These are phyloP conservation scores for Sphaerulina vaccinii DNA, from an alignment of 2,329 filamentous ascomycete genomes.

Conservation along the genomic window DNA sequence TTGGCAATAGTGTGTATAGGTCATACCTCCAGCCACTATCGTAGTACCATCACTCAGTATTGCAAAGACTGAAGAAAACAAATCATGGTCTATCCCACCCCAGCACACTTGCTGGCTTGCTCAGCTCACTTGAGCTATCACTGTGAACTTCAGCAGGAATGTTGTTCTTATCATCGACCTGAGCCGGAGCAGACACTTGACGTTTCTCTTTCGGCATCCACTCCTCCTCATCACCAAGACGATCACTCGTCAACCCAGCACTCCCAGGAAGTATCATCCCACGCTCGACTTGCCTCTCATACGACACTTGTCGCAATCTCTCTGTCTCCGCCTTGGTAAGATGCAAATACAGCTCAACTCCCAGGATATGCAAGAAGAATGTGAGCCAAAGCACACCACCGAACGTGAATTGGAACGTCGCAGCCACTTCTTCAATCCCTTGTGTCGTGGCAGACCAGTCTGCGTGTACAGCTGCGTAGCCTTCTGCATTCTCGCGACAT, in stretches of 20 bases:
- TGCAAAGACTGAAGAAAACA: too few relatives aligned
- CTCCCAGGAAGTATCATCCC: constrained; percentile 53
- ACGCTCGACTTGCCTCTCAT: constrained; percentile 56
- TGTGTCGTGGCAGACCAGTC: constrained; percentile 26
- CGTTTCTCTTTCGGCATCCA: constrained; percentile 12
- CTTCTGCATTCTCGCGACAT: constrained; percentile 46
- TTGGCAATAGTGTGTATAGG: too few relatives aligned
- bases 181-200: too few relatives aligned
- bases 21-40: too few relatives aligned
- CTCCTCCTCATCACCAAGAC: constrained; percentile 28
- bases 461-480: constrained; percentile 31
- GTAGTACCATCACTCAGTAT: too few relatives aligned
- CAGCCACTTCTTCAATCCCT: constrained; percentile 37
- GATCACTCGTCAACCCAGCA: constrained; percentile 48
- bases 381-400: constrained; percentile 56
- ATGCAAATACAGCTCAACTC: constrained; percentile 46
- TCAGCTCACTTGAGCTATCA: too few relatives aligned
- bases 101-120: too few relatives aligned
- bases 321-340: constrained; percentile 56
- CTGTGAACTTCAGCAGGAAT: too few relatives aligned
- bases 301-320: constrained; percentile 56
- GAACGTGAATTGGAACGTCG: constrained; percentile 50
- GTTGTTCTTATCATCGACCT: too few relatives aligned
- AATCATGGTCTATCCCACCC: too few relatives aligned
- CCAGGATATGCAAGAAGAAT: constrained; percentile 51